Evolutionary conservation across 257 asterid species (phyloP).

Genomic region (Osmanthus fragrans): DNA sequence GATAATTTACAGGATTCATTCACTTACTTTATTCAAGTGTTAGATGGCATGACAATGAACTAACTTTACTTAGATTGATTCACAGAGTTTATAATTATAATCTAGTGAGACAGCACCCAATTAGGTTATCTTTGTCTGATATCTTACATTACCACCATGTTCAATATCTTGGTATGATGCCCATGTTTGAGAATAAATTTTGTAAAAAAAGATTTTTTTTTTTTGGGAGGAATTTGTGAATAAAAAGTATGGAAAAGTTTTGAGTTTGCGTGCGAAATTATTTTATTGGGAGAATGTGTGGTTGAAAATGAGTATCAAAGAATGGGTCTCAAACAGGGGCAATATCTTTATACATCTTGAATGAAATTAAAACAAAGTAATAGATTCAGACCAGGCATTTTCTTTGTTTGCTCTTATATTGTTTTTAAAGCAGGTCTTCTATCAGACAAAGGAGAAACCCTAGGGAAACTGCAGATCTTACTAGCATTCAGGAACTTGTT

Average conservation of each 20-base stretch:
- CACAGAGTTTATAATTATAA: slow-evolving; percentile 21
- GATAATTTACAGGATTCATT: not conserved
- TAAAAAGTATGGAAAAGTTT: too few relatives aligned
- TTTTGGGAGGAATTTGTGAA: too few relatives aligned
- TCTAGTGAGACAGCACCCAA: slow-evolving; percentile 12
- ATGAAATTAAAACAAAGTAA: slow-evolving; percentile 6
- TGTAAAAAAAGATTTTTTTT: too few relatives aligned
- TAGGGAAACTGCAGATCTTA: slow-evolving; percentile 85
- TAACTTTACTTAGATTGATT: slow-evolving; percentile 18
- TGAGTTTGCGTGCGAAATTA: too few relatives aligned
- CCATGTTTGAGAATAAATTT: not conserved
- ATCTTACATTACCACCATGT: slow-evolving; percentile 1
- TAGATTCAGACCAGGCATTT: slow-evolving; percentile 14
- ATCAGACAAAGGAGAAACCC: slow-evolving; percentile 87
- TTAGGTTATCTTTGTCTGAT: not conserved
- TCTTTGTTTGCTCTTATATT: slow-evolving; percentile 24
- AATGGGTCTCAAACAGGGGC: not conserved
- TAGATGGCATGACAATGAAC: slow-evolving; percentile 16
- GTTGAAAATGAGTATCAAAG: too few relatives aligned
- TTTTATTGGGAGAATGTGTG: too few relatives aligned
- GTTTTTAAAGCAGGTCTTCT: slow-evolving; percentile 58
- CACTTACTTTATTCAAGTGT: slow-evolving; percentile 12
- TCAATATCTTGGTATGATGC: slow-evolving; percentile 9
- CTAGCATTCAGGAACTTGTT: slow-evolving; percentile 84
- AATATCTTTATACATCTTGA: not conserved